Base-by-base conservation (phyloP, 129 eudicot species). In the Kitagawia praeruptora region DNA sequence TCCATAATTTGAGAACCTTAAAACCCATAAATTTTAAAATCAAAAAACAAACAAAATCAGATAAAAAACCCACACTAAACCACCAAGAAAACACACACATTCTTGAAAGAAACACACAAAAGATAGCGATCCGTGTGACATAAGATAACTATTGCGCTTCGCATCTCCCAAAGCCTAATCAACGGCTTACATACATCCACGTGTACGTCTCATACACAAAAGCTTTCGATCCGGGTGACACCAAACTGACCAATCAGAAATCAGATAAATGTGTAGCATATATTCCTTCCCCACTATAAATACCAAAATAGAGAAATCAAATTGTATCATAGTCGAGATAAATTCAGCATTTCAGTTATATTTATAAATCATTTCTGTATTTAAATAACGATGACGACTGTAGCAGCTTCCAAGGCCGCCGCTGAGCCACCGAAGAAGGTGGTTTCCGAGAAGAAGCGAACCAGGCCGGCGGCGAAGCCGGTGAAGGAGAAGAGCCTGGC, bases 21-120 rank as follows among this genome's bases (percentile, higher is more conserved):
- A 82, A 48, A 48, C 21, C 25, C 19, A 11, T 42, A 49, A 76
- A 27, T 80, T 25, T 16, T 28, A 44, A 11, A 42, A 61, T 51
- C 25, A 15, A 23, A 4, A 12, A 4, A 28, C 39, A 63, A 73
- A 80, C n/a, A 70, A 41, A 73, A 8, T 31, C 69, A 51, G 34
- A 2, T 21, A 39, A 47, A 74, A 82, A 67, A 69, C 21, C 21
- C 23, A 13, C 48, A 46, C 21, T 7, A 79, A 75, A 81, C 46
- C 81, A 75, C 51, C 76, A 81, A 87, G 88, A 86, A 91, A 89
- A 83, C 87, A 91, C 90, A 89, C 54, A 18, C 47, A 23, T 1
- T 25, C n/a, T 13, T 5, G 34, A 74, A 71, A 27, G 38, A 46
- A 71, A 80, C 14, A 56, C 31, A 64, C 39, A 64, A 64, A 10